These are phyloP conservation scores for Coniochaeta prunicola DNA, from an alignment of 2,329 filamentous ascomycete genomes.

Conservation along the genomic window DNA sequence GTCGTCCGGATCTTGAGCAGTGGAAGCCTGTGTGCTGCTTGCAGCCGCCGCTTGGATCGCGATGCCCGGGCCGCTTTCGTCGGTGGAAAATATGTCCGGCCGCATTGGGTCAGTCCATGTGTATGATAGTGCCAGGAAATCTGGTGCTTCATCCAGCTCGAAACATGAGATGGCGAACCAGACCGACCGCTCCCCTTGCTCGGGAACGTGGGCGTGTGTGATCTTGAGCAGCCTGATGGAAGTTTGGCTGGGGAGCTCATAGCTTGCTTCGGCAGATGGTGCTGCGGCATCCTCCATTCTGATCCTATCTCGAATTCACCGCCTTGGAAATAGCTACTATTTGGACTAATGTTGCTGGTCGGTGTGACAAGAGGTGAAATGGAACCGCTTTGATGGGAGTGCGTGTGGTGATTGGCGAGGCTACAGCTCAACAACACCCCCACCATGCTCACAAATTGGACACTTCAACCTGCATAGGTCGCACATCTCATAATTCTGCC, in stretches of 20 bases:
- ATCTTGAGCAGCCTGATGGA: not conserved
- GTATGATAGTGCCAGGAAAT: not conserved
- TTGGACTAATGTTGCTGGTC: no score
- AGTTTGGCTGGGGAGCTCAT: not conserved
- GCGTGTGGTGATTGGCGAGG: no score
- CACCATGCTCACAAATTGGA: no score
- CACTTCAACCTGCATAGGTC: no score
- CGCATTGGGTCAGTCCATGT: constrained; percentile 1
- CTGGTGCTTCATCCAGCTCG: not conserved
- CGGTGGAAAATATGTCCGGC: not conserved
- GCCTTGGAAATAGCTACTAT: no score
- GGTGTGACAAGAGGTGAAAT: no score
- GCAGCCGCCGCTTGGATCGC: not conserved
- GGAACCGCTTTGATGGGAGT: no score
- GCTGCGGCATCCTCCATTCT: not conserved
- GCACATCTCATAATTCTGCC: no score
- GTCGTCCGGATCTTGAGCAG: not conserved
- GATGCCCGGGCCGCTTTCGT: not conserved
- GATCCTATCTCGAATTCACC: no score
- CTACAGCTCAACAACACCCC: no score
- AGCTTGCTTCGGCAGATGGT: not conserved
- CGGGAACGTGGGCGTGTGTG: not conserved
- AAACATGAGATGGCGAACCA: not conserved
- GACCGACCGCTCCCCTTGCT: not conserved
- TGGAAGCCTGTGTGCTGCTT: not conserved